A percentile compares a stretch with the other conserved stretches of the same genome.
These are phyloP conservation scores for Nannochloropsis oceanica DNA, from an alignment of 108 stramenopile genomes.

Conservation along the genomic window DNA sequence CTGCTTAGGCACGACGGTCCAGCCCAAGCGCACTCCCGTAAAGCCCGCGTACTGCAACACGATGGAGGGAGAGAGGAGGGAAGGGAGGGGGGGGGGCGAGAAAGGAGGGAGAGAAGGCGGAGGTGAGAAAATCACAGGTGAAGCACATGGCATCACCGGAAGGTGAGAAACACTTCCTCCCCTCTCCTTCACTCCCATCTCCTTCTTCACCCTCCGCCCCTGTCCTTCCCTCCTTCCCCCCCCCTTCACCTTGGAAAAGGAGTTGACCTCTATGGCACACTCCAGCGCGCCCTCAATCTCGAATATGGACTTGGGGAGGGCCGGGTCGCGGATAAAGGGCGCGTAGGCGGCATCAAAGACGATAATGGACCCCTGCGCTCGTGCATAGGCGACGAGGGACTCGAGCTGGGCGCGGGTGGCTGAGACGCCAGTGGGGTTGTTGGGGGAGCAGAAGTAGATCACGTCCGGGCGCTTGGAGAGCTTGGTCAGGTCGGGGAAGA, in stretches of 20 bases:
- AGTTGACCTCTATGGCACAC: conserved; percentile 71
- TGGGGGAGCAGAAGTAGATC: conserved; percentile 86
- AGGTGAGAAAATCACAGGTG: neutral
- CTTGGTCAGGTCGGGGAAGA: conserved; percentile 68
- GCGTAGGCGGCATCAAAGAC: conserved; percentile 97
- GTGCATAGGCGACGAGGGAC: conserved; percentile 65
- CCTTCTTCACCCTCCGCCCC: neutral
- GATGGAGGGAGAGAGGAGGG: conserved; percentile 45
- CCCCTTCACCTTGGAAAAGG: conserved; percentile 20
- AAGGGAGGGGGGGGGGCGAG: neutral
- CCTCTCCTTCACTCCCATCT: neutral
- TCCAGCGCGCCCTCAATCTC: conserved; percentile 84
- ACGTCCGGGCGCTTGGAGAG: conserved; percentile 72
- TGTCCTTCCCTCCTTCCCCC: neutral
- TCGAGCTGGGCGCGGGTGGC: conserved; percentile 77
- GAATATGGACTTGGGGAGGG: conserved; percentile 85
- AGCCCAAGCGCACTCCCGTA: conserved; percentile 90
- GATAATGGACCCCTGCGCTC: conserved; percentile 48
- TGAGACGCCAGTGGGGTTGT: conserved; percentile 93
- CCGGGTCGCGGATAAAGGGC: conserved; percentile 77
- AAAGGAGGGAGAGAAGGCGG: neutral
- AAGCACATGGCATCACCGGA: neutral
- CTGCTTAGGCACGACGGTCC: conserved; percentile 80
- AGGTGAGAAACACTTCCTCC: neutral
- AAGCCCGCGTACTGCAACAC: conserved; percentile 72